Evolutionary conservation across 2,329 filamentous ascomycete genomes (phyloP).

Genomic region (Teratosphaeria gauchensis): DNA sequence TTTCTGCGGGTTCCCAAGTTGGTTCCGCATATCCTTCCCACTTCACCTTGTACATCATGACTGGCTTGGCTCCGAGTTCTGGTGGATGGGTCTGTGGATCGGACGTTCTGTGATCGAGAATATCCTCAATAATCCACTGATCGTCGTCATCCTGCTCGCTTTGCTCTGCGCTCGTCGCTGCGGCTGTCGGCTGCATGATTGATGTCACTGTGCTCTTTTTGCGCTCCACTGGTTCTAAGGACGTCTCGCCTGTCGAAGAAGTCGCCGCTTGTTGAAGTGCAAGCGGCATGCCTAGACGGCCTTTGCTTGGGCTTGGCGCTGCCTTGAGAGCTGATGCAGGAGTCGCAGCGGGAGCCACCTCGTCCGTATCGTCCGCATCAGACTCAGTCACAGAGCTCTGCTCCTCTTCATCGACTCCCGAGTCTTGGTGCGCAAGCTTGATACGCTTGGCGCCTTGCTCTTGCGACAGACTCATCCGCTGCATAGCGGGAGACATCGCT

Average conservation of each 20-base stretch:
- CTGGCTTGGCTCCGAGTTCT: constrained; percentile 14
- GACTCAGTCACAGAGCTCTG: not conserved
- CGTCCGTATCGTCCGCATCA: not conserved
- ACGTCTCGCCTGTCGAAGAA: not conserved
- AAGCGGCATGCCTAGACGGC: not conserved
- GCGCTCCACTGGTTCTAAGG: not conserved
- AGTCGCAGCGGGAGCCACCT: not conserved
- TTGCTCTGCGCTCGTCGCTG: not conserved
- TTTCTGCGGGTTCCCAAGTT: constrained; percentile 25
- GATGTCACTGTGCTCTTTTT: constrained; percentile 2
- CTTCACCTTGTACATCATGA: constrained; percentile 25
- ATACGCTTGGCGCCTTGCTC: constrained; percentile 11
- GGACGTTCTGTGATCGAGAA: constrained; percentile 20
- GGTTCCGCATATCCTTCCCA: constrained; percentile 23
- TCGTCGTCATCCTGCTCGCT: constrained; percentile 10
- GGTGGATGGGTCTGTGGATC: constrained; percentile 21
- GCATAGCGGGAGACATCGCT: constrained; percentile 6
- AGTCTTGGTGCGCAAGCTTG: constrained; percentile 2
- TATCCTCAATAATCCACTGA: constrained; percentile 21
- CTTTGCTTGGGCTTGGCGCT: not conserved
- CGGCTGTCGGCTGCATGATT: constrained; percentile 1
- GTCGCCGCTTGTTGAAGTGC: not conserved
- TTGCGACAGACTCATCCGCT: constrained; percentile 10
- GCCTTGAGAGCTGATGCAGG: not conserved
- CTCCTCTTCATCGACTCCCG: not conserved